phyloP scores from a whole-genome alignment of 2,329 filamentous ascomycete genomes.

The Colletotrichum sp. region DNA sequence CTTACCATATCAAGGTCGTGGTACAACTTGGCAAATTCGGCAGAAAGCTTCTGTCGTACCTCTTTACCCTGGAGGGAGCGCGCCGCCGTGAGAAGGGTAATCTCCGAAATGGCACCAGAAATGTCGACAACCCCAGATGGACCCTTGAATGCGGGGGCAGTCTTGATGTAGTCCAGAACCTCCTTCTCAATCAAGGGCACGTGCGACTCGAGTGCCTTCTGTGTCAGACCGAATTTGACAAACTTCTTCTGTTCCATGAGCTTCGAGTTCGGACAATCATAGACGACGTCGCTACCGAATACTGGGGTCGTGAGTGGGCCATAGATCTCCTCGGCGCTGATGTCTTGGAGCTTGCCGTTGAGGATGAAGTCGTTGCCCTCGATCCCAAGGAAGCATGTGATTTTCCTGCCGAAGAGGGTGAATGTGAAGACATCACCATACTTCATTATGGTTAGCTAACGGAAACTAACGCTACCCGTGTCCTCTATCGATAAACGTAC shows the following conservation, averaged over 20 bases:
- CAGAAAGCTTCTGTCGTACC: conserved; percentile 75
- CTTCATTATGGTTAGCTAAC: conserved; percentile 44
- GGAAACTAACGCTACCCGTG: not conserved
- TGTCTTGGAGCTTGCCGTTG: conserved; percentile 88
- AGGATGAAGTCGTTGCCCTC: conserved; percentile 90
- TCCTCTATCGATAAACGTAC: not conserved
- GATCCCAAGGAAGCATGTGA: conserved; percentile 82
- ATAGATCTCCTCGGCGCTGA: conserved; percentile 91
- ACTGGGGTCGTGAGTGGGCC: conserved; percentile 73
- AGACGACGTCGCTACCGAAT: conserved; percentile 87
- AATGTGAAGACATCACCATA: conserved; percentile 93
- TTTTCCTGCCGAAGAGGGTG: conserved; percentile 85
- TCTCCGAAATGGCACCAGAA: conserved; percentile 77
- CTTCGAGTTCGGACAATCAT: conserved; percentile 89
- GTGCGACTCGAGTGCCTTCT: conserved; percentile 75
- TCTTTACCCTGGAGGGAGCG: conserved; percentile 87
- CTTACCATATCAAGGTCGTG: conserved; percentile 78
- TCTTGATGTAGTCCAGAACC: conserved; percentile 74
- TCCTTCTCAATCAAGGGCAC: conserved; percentile 80
- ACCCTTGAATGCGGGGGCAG: conserved; percentile 65
- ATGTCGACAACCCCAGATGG: conserved; percentile 75
- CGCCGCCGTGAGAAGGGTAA: conserved; percentile 89
- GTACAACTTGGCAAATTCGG: conserved; percentile 82
- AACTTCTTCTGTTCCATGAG: conserved; percentile 98
- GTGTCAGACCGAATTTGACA: conserved; percentile 81